phyloP scores from a whole-genome alignment of 78 protist genomes.

The Blattamonas nauphoetae region DNA sequence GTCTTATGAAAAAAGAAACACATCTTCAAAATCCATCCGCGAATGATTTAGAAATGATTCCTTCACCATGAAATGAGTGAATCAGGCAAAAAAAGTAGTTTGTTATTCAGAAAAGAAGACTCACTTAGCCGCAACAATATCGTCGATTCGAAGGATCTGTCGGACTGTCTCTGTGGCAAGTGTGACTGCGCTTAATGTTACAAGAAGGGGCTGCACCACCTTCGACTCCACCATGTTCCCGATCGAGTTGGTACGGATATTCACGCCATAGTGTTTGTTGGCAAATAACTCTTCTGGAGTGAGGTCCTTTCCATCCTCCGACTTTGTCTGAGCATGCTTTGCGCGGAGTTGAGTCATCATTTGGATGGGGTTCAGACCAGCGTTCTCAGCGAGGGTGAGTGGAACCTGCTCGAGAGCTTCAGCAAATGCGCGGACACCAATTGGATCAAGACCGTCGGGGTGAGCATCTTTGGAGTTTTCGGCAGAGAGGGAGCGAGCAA shows the following conservation, averaged over 20 bases:
- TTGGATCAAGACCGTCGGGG: slow-evolving; percentile 50
- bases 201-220: slow-evolving; percentile 95
- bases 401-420: slow-evolving; percentile 96
- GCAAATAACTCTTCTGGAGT: not conserved
- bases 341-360: slow-evolving; percentile 27
- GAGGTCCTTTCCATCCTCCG: not conserved
- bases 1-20: too few species aligned
- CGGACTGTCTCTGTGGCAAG: slow-evolving; percentile 97
- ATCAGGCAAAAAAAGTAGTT: too few species aligned
- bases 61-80: too few species aligned
- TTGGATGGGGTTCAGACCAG: slow-evolving; percentile 91
- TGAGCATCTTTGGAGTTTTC: not conserved
- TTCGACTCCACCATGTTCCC: slow-evolving; percentile 82
- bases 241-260: slow-evolving; percentile 23
- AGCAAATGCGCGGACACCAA: slow-evolving; percentile 84
- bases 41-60: too few species aligned
- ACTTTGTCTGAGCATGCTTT: not conserved
- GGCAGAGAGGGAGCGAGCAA: slow-evolving; percentile 29
- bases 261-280: not conserved
- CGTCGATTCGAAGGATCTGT: slow-evolving; percentile 93
- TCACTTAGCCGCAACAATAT: slow-evolving; percentile 63
- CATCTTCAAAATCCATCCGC: too few species aligned
- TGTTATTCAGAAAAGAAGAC: too few species aligned
- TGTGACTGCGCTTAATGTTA: slow-evolving; percentile 68
- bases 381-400: slow-evolving; percentile 97